Percentiles rank a stretch among this genome's conserved stretches.
Evolutionary conservation across 2,329 filamentous ascomycete species (phyloP).

Genomic region (Geoglossum cookeanum): DNA sequence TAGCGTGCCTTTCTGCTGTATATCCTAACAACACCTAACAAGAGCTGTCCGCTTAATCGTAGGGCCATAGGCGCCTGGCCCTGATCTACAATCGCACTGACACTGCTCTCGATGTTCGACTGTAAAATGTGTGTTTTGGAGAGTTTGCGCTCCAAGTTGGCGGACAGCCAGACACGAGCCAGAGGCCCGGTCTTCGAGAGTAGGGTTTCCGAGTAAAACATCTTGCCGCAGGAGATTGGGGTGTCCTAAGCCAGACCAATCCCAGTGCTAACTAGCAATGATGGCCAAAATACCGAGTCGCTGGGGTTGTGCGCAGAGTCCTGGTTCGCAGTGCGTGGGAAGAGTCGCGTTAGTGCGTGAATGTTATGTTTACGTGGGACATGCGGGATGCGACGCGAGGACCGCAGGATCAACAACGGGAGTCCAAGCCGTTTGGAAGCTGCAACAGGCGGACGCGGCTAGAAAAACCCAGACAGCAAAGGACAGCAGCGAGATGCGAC

Average conservation of each 20-base stretch:
- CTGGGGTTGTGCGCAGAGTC: background rate
- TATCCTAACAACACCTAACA: constrained; percentile 90
- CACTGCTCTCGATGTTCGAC: constrained; percentile 85
- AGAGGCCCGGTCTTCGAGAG: constrained; percentile 92
- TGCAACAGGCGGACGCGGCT: background rate
- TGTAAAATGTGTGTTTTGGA: constrained; percentile 92
- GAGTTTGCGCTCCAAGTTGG: constrained; percentile 95
- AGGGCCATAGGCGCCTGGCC: constrained; percentile 88
- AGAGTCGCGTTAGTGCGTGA: background rate
- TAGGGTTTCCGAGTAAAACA: constrained; percentile 97
- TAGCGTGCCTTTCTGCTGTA: constrained; percentile 96
- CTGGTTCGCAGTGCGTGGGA: background rate
- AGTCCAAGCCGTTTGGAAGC: background rate
- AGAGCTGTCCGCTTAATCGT: constrained; percentile 78
- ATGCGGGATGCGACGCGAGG: constrained; percentile 2
- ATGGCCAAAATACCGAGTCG: background rate
- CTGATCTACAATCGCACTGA: constrained; percentile 84
- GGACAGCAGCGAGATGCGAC: background rate
- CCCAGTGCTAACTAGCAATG: background rate
- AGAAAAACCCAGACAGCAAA: background rate
- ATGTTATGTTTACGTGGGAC: background rate
- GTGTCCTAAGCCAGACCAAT: background rate
- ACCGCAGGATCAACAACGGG: background rate
- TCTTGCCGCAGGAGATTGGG: constrained; percentile 22
- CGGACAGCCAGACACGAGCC: constrained; percentile 93